A percentile compares a stretch with the other conserved stretches of the same genome.
Evolutionary conservation across 2,329 filamentous ascomycete species (phyloP).

Genomic region (Fusarium sp.): DNA sequence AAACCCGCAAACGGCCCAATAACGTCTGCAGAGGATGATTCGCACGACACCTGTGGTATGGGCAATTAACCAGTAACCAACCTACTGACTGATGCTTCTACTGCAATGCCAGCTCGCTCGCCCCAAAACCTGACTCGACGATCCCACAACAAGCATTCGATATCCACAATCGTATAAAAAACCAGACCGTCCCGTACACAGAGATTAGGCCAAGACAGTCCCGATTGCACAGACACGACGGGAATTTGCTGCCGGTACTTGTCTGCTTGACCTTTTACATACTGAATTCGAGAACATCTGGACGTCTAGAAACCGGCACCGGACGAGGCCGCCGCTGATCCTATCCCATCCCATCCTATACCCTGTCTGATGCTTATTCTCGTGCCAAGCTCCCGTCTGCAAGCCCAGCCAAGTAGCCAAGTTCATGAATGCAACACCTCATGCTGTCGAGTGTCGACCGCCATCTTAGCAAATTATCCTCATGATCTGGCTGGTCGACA

Average conservation of each 20-base stretch:
- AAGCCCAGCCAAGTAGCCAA: slow-evolving; percentile 26
- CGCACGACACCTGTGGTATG: background rate
- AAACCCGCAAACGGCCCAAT: slow-evolving; percentile 35
- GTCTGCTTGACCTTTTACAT: slow-evolving; percentile 26
- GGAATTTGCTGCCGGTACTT: slow-evolving; percentile 26
- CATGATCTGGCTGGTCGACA: slow-evolving; percentile 21
- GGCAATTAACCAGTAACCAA: background rate
- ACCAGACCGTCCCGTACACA: slow-evolving; percentile 19
- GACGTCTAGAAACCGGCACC: background rate
- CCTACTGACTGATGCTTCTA: slow-evolving; percentile 6
- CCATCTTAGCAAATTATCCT: slow-evolving; percentile 4
- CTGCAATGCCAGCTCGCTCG: slow-evolving; percentile 10
- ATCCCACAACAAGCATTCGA: slow-evolving; percentile 24
- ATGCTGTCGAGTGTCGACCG: slow-evolving; percentile 20
- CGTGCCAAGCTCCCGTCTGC: slow-evolving; percentile 5
- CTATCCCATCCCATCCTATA: background rate
- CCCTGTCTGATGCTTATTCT: slow-evolving; percentile 14
- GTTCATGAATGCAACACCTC: slow-evolving; percentile 24
- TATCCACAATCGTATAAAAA: slow-evolving; percentile 29
- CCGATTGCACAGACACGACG: slow-evolving; percentile 10
- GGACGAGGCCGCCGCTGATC: slow-evolving; percentile 13
- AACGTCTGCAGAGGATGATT: slow-evolving; percentile 19
- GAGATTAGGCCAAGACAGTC: slow-evolving; percentile 31
- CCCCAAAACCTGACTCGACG: slow-evolving; percentile 28
- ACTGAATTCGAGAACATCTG: slow-evolving; percentile 25